Base-by-base conservation (phyloP, 192 early-diverging fungal genomes). In the Helicostylum pulchrum region DNA sequence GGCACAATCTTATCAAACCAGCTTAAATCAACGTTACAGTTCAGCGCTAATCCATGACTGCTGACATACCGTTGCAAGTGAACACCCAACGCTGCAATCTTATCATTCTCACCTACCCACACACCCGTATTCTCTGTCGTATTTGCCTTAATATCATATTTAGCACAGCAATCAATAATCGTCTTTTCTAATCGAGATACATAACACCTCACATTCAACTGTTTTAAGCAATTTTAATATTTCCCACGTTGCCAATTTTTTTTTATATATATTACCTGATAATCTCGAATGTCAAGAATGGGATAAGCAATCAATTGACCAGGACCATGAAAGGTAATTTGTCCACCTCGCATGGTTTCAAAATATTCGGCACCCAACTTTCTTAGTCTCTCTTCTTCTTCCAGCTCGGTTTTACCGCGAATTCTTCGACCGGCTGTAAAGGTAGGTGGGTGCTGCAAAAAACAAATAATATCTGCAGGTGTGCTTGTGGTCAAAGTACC, bases 221-320 rank as follows among this genome's bases (percentile, higher is more conserved):
- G 67, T 10, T 12, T 31, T 11, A 12, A 58, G 23, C 7, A 47
- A 50, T 17, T 19, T 7, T 1, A 19, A 20, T 20, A 50, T 50
- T 26, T 26, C 26, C 2, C 26, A 26, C 26, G 26, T 26, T 26
- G 26, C 2, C 26, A 26, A 50, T 50, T 17, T 50, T 20, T 21
- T 17, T 0, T 17, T 50, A 50, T 50, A 61, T 23, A 4, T 45
- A 30, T 19, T 82, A 88, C 89, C 73, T 83, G 58, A 56, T 87
- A 84, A 57, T 88, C 82, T 31, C 81, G 77, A 34, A 99, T 75
- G 73, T 94, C 79, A 15, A 97, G 30, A 53, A 92, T 94, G 3
- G 97, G 97, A 68, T 99, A 99, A 12, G 86, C 92, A 17, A 99
- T 92, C 39, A 99, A 81, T 79, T 99, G 97, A 0, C 95, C 95